Evolutionary conservation across 352 stramenopile genomes (phyloP), one percentile per base, ranked within the genome.

Genomic region (Peronospora belbahrii): DNA sequence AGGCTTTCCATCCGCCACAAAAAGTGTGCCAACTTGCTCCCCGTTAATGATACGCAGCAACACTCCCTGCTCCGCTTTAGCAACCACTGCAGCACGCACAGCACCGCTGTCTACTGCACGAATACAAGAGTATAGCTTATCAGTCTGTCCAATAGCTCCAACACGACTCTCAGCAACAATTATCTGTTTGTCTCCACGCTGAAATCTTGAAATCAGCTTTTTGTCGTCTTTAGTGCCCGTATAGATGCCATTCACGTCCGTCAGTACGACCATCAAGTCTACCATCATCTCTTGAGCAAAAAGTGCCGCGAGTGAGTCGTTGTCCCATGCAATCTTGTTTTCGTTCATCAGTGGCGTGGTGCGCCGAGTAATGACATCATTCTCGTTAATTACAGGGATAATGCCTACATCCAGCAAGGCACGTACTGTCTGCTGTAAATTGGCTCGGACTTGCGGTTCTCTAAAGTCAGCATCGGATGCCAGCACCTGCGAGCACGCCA

Each of bases 341-440:
- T 60, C 52, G 15, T 78, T 62, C 3, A 74, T 67, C 7, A 92
- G 57, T 35, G 80, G 80, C 43, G 64, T 74, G 42, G 76, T 70
- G 36, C 80, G 77, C 11, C 52, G 56, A 38, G 77, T 78, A 46
- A 92, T 88, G 34, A 92, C 74, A 55, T 92, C 80, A 52, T 92
- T 92, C 54, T 92, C 80, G 51, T 92, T 92, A 45, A 92, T 83
- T 11, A 92, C 65, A 0, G 80, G 80, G 56, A 92, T 89, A 50
- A 92, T 92, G 3, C 78, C 77, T 19, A 92, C 76, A 33, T 86
- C 71, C 28, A 92, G 53, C 39, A 92, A 62, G 19, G 77, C 69
- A 6, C 59, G 56, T 18, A 92, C 55, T 0, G 80, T 88, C 14
- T 60, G 63, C 45, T 82, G 70, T 35, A 92, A 51, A 49, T 89